Percentiles rank a stretch among this genome's conserved stretches.
Evolutionary conservation across 129 eudicot genomes (phyloP).

Genomic region (Lonicera japonica): DNA sequence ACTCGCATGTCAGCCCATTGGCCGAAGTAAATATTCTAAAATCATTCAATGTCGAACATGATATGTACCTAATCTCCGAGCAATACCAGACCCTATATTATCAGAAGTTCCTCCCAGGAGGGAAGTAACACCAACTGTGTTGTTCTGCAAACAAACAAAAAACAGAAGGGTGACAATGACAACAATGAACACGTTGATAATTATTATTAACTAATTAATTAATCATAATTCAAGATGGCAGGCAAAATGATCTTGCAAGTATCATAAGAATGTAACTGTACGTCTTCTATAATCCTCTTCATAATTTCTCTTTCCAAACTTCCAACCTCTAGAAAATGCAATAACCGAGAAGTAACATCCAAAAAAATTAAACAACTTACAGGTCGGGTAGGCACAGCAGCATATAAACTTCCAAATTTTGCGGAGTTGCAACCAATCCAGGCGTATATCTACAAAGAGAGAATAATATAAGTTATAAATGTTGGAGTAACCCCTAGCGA

Average conservation of each 20-base stretch:
- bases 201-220: no score
- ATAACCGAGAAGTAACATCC: background rate
- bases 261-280: background rate
- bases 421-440: slow-evolving; percentile 94
- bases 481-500: background rate
- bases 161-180: background rate
- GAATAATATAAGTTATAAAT: background rate
- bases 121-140: slow-evolving; percentile 63
- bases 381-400: slow-evolving; percentile 84
- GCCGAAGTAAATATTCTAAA: slow-evolving; percentile 7
- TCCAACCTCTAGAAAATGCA: background rate
- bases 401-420: slow-evolving; percentile 70
- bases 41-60: background rate
- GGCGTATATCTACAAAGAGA: slow-evolving; percentile 60
- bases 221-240: no score
- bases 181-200: background rate
- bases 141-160: slow-evolving; percentile 43
- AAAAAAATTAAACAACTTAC: slow-evolving; percentile 45
- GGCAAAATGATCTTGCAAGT: no score
- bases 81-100: slow-evolving; percentile 83
- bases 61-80: slow-evolving; percentile 61
- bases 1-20: slow-evolving; percentile 14
- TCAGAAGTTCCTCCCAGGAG: slow-evolving; percentile 80
- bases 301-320: background rate
- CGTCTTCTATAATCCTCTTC: background rate